phyloP scores from a whole-genome alignment of 257 asterid genomes.

The Schizonepeta tenuifolia region DNA sequence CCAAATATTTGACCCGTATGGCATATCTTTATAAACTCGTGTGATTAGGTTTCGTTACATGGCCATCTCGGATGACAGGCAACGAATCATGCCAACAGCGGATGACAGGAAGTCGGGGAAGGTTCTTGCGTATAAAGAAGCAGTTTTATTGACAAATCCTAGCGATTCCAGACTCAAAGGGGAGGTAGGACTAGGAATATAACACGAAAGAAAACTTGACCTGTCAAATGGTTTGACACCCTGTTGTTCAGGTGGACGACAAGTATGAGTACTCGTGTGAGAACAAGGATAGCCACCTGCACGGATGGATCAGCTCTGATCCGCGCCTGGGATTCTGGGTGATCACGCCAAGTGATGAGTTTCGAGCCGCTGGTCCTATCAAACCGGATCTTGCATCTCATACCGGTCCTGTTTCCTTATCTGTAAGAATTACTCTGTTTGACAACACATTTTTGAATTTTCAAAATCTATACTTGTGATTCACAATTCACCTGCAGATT shows the following conservation, averaged over 20 bases:
- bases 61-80: slow-evolving; percentile 62
- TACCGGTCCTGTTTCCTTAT: slow-evolving; percentile 64
- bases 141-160: slow-evolving; percentile 53
- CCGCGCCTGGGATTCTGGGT: slow-evolving; percentile 67
- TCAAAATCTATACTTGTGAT: no score
- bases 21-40: no score
- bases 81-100: slow-evolving; percentile 57
- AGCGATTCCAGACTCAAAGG: slow-evolving; percentile 44
- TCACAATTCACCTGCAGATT: slow-evolving; percentile 31
- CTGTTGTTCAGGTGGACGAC: slow-evolving; percentile 53
- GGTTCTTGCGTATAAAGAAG: slow-evolving; percentile 56
- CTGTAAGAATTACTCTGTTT: background rate
- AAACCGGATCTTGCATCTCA: slow-evolving; percentile 82
- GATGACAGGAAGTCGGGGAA: slow-evolving; percentile 44
- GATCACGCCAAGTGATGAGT: slow-evolving; percentile 71
- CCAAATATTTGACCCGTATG: no score
- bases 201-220: no score
- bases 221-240: background rate
- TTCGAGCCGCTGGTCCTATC: slow-evolving; percentile 68
- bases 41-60: slow-evolving; percentile 53
- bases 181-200: slow-evolving; percentile 43
- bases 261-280: slow-evolving; percentile 64
- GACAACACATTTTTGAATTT: no score
- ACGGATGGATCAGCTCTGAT: slow-evolving; percentile 61
- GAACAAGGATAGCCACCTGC: slow-evolving; percentile 52